Evolutionary conservation across 78 protist genomes (phyloP), one percentile per base, ranked within the genome.

Genomic region (Neovahlkampfia damariscottae): DNA sequence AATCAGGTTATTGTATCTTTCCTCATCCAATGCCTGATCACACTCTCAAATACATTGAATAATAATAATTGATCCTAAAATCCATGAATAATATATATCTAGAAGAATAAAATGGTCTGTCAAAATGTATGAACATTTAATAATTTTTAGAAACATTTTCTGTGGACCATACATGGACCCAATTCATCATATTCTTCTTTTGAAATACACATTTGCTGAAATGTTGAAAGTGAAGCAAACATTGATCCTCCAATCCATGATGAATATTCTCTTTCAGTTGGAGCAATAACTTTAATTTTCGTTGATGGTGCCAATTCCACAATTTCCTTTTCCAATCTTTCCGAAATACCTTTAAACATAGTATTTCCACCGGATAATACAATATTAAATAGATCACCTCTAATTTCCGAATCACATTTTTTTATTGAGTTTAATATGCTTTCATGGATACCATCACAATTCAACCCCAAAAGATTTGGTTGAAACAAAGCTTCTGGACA

Each of bases 351-450:
- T n/a, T 34, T 35, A 35, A 78, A 78, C 76, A 69, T 4, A 2
- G 82, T 78, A 74, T 78, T 78, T n/a, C 82, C 82, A 50, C 62
- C 62, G 62, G 34, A 50, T 50, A 50, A n/a, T 19, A 50, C 19
- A 50, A n/a, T 50, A n/a, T 50, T 50, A 50, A n/a, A 50, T 50
- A 50, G 19, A 19, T 19, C 19, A 50, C 34, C 34, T n/a, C 62
- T 19, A 50, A 50, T 19, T 50, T 50, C 62, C 19, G 19, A 19
- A 50, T 50, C 62, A n/a, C 34, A 50, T 50, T 19, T 50, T n/a
- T 50, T 50, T 50, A 50, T 50, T n/a, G 34, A 50, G 34, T 50
- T 19, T n/a, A 19, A 19, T 19, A 50, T n/a, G 19, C 34, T n/a
- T 50, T 50, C 62, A 50, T 50, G 62, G 34, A 50, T 19, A 50